Percentiles rank a stretch among this genome's conserved stretches.
These are phyloP conservation scores for Plectosphaerella sp. DNA, from an alignment of 2,329 filamentous ascomycete species.

Conservation along the genomic window DNA sequence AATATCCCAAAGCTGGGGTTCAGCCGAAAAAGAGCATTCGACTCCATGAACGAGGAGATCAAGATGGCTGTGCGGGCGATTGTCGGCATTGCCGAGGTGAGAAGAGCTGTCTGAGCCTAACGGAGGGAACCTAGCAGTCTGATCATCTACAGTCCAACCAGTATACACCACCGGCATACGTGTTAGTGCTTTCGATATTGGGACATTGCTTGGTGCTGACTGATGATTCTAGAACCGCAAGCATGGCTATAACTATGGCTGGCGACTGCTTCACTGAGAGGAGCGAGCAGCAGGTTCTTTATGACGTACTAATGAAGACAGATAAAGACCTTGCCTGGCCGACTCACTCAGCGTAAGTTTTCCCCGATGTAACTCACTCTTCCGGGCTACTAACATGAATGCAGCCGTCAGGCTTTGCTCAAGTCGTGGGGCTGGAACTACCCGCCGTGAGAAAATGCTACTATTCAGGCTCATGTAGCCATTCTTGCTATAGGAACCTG, in stretches of 20 bases:
- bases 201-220: no score
- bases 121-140: background rate
- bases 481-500: no score
- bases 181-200: slow-evolving; percentile 1
- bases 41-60: slow-evolving; percentile 20
- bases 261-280: slow-evolving; percentile 32
- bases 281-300: slow-evolving; percentile 30
- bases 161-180: slow-evolving; percentile 6
- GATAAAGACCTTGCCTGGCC: slow-evolving; percentile 21
- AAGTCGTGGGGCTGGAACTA: no score
- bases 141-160: slow-evolving; percentile 3
- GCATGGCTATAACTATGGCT: slow-evolving; percentile 21
- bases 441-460: no score
- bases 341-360: slow-evolving; percentile 19
- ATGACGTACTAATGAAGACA: slow-evolving; percentile 26
- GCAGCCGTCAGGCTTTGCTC: no score
- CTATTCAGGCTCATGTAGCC: no score
- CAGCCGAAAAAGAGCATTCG: slow-evolving; percentile 7
- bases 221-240: slow-evolving; percentile 15
- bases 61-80: slow-evolving; percentile 20
- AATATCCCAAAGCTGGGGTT: slow-evolving; percentile 19
- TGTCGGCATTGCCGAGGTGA: slow-evolving; percentile 22
- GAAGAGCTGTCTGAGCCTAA: background rate
- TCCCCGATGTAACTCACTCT: no score
- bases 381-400: no score